A percentile compares a stretch with the other conserved stretches of the same genome.
Conservation (phyloP, 768 basidiomycete genomes). For the Peribolospora baueri region DNA sequence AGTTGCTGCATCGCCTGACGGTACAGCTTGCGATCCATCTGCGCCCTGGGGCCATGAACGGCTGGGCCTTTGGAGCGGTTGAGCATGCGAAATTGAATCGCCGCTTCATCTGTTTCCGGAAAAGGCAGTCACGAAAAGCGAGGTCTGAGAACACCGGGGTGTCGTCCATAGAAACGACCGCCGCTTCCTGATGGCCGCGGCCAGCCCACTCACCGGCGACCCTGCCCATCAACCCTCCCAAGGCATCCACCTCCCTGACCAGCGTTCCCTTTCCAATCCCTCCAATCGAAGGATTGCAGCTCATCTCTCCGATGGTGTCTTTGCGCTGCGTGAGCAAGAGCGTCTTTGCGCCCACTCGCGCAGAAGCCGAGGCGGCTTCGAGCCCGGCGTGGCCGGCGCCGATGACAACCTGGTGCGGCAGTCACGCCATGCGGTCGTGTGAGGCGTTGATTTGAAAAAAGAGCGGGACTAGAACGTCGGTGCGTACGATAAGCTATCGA, state of each 20-base stretch:
- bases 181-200: no score
- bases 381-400: conserved; percentile 85
- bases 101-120: conserved; percentile 41
- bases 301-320: conserved; percentile 57
- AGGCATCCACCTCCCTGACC: conserved; percentile 71
- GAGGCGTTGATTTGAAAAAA: no score
- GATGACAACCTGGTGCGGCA: conserved; percentile 32
- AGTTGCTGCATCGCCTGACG: conserved; percentile 48
- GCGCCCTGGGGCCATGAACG: conserved; percentile 74
- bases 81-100: conserved; percentile 66
- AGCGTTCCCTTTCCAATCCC: conserved; percentile 63
- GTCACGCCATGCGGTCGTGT: no score
- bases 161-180: no score
- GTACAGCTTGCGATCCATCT: conserved; percentile 66
- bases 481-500: no score
- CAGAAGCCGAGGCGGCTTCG: conserved; percentile 69
- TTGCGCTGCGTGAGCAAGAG: conserved; percentile 57
- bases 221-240: conserved; percentile 63
- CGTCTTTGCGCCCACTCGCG: conserved; percentile 57
- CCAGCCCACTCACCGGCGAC: conserved; percentile 38
- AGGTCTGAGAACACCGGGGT: background rate
- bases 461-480: no score
- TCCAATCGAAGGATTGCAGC: conserved; percentile 79
- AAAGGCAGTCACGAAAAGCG: background rate
- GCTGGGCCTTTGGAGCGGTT: conserved; percentile 70